Percentiles rank a stretch among this genome's conserved stretches.
phyloP scores from a whole-genome alignment of 805 yeast species.

The Sugiyamaella mastotermitis region DNA sequence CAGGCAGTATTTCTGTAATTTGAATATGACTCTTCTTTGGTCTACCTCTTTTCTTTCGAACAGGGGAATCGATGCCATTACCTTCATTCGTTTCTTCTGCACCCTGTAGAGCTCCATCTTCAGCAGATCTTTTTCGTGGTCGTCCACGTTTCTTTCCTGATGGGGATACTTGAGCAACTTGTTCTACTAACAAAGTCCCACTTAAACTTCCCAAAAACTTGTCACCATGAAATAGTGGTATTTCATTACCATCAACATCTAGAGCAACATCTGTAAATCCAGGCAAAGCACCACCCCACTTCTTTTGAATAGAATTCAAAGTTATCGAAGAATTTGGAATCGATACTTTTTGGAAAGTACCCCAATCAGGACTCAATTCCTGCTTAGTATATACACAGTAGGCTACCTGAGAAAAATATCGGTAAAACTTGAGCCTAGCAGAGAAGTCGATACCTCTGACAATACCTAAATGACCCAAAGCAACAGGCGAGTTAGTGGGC shows the following conservation, averaged over 20 bases:
- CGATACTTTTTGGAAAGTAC: slow-evolving; percentile 20
- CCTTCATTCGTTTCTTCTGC: not conserved
- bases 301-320: slow-evolving; percentile 8
- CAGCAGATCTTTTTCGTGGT: slow-evolving; percentile 9
- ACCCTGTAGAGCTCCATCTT: not conserved
- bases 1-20: too few species aligned
- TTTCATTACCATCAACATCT: slow-evolving; percentile 8
- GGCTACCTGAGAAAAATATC: slow-evolving; percentile 49
- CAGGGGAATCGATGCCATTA: not conserved
- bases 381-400: slow-evolving; percentile 32
- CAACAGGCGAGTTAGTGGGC: slow-evolving; percentile 24
- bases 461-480: slow-evolving; percentile 35
- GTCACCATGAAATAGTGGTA: slow-evolving; percentile 27
- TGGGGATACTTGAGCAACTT: slow-evolving; percentile 6
- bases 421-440: slow-evolving; percentile 67
- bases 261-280: slow-evolving; percentile 11
- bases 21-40: slow-evolving; percentile 15
- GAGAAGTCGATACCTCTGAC: slow-evolving; percentile 63
- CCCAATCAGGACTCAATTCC: slow-evolving; percentile 25
- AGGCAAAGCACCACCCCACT: slow-evolving; percentile 10
- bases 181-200: not conserved
- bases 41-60: slow-evolving; percentile 10
- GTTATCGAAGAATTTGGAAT: slow-evolving; percentile 4
- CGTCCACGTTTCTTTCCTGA: slow-evolving; percentile 12
- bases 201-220: slow-evolving; percentile 3